Conservation (phyloP, 805 yeast species). For the Candida pseudoglaebosa region DNA sequence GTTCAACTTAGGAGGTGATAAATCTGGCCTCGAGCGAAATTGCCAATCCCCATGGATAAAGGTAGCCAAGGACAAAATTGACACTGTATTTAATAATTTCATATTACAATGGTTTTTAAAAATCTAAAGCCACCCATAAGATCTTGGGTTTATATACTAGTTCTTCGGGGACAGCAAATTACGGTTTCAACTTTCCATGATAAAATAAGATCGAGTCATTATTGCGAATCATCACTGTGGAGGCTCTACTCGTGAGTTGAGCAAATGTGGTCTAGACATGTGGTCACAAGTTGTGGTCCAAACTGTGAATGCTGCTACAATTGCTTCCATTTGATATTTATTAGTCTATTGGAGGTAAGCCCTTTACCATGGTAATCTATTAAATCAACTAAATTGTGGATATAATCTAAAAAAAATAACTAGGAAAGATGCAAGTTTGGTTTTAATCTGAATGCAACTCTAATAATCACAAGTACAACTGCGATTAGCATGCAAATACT, state of each 20-base stretch:
- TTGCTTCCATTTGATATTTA: too few relatives aligned
- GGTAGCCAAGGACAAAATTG: conserved; percentile 1
- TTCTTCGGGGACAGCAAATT: too few relatives aligned
- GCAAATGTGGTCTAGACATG: not conserved
- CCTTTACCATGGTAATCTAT: not conserved
- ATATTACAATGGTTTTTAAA: too few relatives aligned
- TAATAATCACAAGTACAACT: conserved; percentile 12
- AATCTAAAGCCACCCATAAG: too few relatives aligned
- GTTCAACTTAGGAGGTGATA: conserved; percentile 29
- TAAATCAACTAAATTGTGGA: not conserved
- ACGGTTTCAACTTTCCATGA: too few relatives aligned
- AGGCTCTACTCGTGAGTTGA: not conserved
- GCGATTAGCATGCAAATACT: conserved; percentile 15
- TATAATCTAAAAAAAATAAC: not conserved
- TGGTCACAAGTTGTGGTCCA: too few relatives aligned
- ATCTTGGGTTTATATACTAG: not conserved
- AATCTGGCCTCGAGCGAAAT: conserved; percentile 32
- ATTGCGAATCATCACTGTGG: not conserved
- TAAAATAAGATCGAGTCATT: too few relatives aligned
- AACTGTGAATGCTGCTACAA: too few relatives aligned
- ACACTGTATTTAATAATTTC: conserved; percentile 3
- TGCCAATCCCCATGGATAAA: conserved; percentile 24
- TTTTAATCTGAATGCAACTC: conserved; percentile 10
- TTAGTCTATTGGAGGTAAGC: not conserved
- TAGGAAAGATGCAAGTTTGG: conserved; percentile 2